phyloP scores from a whole-genome alignment of 78 protist genomes.

The Dictyostelium purpureum region DNA sequence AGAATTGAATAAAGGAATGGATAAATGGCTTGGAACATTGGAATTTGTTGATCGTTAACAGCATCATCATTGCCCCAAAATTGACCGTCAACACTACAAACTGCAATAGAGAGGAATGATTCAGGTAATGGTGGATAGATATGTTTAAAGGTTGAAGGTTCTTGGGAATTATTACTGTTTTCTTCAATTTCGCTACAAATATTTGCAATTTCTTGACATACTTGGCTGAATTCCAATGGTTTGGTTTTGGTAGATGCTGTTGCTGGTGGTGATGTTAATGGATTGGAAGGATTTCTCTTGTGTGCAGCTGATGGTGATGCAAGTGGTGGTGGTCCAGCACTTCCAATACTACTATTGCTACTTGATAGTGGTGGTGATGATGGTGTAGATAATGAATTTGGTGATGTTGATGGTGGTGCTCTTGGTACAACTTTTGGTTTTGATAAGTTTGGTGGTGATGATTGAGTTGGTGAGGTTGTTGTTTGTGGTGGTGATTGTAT shows the following conservation, averaged over 20 bases:
- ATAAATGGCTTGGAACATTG: conserved; percentile 72
- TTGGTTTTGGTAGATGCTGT: neutral
- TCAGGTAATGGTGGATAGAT: conserved; percentile 13
- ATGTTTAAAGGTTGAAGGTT: conserved; percentile 22
- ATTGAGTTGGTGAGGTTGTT: neutral
- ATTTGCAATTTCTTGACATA: neutral
- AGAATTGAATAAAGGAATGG: conserved; percentile 41
- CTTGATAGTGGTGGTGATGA: neutral
- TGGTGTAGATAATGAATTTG: neutral
- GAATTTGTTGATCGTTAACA: conserved; percentile 14
- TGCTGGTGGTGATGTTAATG: conserved; percentile 22
- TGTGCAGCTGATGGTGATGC: conserved; percentile 3
- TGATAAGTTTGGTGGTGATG: conserved; percentile 10
- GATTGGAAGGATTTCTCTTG: conserved; percentile 21
- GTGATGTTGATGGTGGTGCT: neutral
- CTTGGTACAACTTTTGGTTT: neutral
- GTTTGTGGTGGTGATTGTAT: neutral
- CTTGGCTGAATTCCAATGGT: too few relatives aligned
- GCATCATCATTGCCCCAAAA: conserved; percentile 14
- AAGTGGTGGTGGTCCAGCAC: conserved; percentile 40
- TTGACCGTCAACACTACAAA: conserved; percentile 21
- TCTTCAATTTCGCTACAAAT: conserved; percentile 22
- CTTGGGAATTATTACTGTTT: neutral
- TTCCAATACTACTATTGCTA: too few relatives aligned
- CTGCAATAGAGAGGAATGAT: conserved; percentile 29